These are phyloP conservation scores for Aspergillus japonicus DNA, from an alignment of 2,329 filamentous ascomycete genomes.

Conservation along the genomic window DNA sequence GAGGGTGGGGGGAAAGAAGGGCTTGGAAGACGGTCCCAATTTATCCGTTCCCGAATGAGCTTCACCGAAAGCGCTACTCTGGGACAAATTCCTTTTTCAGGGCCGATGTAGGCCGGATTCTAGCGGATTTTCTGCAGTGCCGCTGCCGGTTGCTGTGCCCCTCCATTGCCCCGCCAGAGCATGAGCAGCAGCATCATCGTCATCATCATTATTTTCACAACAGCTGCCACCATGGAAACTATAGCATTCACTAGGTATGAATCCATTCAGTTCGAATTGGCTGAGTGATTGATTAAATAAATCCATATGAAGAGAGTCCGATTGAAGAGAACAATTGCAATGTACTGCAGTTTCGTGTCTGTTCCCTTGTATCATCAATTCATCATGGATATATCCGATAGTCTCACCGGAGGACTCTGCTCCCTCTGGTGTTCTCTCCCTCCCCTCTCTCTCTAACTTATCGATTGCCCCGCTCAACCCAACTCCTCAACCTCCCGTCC, in stretches of 20 bases:
- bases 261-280: no score
- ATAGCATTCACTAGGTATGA: no score
- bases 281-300: no score
- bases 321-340: no score
- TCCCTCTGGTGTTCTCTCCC: slow-evolving; percentile 21
- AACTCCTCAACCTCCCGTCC: slow-evolving; percentile 22
- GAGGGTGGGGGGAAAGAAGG: background rate
- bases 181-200: background rate
- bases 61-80: slow-evolving; percentile 8
- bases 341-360: no score
- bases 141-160: slow-evolving; percentile 1
- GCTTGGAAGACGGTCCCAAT: background rate
- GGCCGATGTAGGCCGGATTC: slow-evolving; percentile 7
- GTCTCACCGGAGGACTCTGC: slow-evolving; percentile 37
- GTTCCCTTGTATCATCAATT: no score
- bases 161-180: slow-evolving; percentile 5
- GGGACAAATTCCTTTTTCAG: slow-evolving; percentile 1
- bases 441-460: background rate
- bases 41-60: slow-evolving; percentile 5
- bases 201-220: background rate
- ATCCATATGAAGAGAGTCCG: no score
- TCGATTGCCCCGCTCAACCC: slow-evolving; percentile 13
- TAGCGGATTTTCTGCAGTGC: slow-evolving; percentile 1
- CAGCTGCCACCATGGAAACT: no score
- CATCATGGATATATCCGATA: no score